Percentiles rank a stretch among this genome's conserved stretches.
phyloP scores from a whole-genome alignment of 1,284 basidiomycete genomes.

The Leccinum subfulvum region DNA sequence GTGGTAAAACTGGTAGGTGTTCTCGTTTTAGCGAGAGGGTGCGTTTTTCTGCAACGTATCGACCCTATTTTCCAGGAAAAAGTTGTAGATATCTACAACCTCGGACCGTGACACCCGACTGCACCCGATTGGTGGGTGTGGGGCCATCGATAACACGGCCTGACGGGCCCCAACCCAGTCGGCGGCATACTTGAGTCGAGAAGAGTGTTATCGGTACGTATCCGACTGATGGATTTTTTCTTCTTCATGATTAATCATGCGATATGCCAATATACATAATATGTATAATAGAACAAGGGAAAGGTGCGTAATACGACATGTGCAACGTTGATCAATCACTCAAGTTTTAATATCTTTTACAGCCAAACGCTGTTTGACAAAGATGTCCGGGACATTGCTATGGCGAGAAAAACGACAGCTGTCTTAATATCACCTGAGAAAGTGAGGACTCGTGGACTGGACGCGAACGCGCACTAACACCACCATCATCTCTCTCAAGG shows the following conservation, averaged over 20 bases:
- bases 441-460: slow-evolving; percentile 35
- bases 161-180: slow-evolving; percentile 66
- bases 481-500: slow-evolving; percentile 42
- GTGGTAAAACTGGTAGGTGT: slow-evolving; percentile 47
- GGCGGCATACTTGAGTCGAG: slow-evolving; percentile 66
- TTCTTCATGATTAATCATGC: slow-evolving; percentile 4
- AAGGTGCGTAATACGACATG: slow-evolving; percentile 45
- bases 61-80: slow-evolving; percentile 43
- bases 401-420: slow-evolving; percentile 57
- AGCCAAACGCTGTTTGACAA: slow-evolving; percentile 79
- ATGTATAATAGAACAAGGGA: slow-evolving; percentile 61
- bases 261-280: slow-evolving; percentile 62
- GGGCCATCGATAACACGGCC: slow-evolving; percentile 64
- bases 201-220: slow-evolving; percentile 71
- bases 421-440: slow-evolving; percentile 62
- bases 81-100: slow-evolving; percentile 58
- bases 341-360: slow-evolving; percentile 11
- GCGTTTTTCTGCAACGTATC: slow-evolving; percentile 19
- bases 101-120: slow-evolving; percentile 70
- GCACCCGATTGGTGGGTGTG: slow-evolving; percentile 63
- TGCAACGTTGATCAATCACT: background rate
- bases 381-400: slow-evolving; percentile 71
- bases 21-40: slow-evolving; percentile 6
- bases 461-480: slow-evolving; percentile 3
- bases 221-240: background rate